These are phyloP conservation scores for Rosa persica DNA, from an alignment of 306 rosid genomes.

Conservation along the genomic window DNA sequence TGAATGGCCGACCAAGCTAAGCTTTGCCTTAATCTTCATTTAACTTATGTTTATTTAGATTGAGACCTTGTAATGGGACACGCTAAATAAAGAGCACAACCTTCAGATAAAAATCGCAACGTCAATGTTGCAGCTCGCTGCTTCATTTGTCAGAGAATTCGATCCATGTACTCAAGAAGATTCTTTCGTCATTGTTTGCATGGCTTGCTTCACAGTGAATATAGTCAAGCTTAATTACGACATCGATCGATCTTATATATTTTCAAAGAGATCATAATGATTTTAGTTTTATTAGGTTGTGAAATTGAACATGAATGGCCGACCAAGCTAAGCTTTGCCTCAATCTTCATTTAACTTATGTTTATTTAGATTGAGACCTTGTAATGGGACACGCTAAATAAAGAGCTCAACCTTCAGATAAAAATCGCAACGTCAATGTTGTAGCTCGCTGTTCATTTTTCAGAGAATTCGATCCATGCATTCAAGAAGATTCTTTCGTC, in stretches of 20 bases:
- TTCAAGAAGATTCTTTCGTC: conserved; percentile 54
- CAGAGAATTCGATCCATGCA: conserved; percentile 64
- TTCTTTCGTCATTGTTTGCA: conserved; percentile 57
- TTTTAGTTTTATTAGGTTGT: background rate
- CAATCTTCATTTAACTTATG: background rate
- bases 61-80: background rate
- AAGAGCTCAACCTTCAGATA: background rate
- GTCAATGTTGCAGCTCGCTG: conserved; percentile 51
- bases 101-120: conserved; percentile 21
- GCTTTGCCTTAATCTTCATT: background rate
- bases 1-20: background rate
- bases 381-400: background rate
- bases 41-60: background rate
- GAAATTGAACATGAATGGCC: background rate
- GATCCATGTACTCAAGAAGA: conserved; percentile 67
- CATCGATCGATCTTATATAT: background rate
- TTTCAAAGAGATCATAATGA: background rate
- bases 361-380: background rate
- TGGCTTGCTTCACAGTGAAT: conserved; percentile 50
- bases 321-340: background rate
- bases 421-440: conserved; percentile 46
- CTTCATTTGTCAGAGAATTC: conserved; percentile 39
- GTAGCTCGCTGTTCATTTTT: conserved; percentile 38
- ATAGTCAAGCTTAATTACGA: conserved; percentile 4
- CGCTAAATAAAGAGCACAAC: too few relatives aligned